Conservation (phyloP, 2,329 filamentous ascomycete genomes). For the Cladosporium velox region DNA sequence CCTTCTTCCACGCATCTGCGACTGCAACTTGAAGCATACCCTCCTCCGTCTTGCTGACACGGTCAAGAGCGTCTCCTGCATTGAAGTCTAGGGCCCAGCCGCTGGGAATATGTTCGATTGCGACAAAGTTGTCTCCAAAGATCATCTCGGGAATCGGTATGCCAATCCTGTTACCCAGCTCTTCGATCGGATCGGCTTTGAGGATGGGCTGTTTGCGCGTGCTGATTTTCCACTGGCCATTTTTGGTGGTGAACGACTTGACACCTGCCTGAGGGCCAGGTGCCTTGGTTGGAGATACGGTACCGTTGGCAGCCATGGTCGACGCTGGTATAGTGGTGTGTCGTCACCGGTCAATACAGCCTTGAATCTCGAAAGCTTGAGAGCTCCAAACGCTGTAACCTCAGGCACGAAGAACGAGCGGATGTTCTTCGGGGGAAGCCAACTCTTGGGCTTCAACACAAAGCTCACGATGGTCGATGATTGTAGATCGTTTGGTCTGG, state of each 20-base stretch:
- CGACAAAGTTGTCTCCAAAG: conserved; percentile 89
- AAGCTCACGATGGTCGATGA: neutral
- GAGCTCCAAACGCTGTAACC: neutral
- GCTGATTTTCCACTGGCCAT: conserved; percentile 55
- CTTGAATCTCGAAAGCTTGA: neutral
- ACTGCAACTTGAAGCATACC: conserved; percentile 93
- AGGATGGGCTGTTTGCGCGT: conserved; percentile 93
- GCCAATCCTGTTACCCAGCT: conserved; percentile 73
- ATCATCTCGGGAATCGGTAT: conserved; percentile 98
- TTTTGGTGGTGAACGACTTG: conserved; percentile 30
- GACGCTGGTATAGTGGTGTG: neutral
- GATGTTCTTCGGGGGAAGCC: neutral
- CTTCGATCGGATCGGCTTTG: conserved; percentile 86
- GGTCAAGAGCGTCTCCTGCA: conserved; percentile 82
- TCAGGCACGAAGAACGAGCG: neutral
- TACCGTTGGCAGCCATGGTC: conserved; percentile 56
- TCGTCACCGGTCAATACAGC: neutral
- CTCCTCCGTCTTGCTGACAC: conserved; percentile 88
- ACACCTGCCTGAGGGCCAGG: conserved; percentile 22
- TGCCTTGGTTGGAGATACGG: conserved; percentile 6
- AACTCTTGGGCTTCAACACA: neutral
- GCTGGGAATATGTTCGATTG: conserved; percentile 70
- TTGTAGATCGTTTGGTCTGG: conserved; percentile 7
- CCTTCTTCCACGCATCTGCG: conserved; percentile 81
- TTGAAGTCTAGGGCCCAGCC: conserved; percentile 81